These are phyloP conservation scores for Fusarium sp. DNA, from an alignment of 2,329 filamentous ascomycete genomes.

Conservation along the genomic window DNA sequence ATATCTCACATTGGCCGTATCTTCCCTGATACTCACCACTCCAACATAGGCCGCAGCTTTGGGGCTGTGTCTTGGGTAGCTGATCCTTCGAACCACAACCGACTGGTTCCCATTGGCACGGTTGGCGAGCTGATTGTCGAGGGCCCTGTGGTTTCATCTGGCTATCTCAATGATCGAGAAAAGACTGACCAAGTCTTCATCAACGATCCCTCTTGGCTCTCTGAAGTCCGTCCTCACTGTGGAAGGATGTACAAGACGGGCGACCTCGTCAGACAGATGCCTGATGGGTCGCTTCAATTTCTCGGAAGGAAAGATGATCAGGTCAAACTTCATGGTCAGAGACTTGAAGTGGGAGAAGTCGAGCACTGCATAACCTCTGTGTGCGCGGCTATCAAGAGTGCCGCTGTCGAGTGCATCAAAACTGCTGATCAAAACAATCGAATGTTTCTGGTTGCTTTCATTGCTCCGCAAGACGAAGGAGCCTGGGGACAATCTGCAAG, in stretches of 20 bases:
- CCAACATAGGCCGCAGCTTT: background rate
- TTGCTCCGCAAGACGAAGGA: background rate
- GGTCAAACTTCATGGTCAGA: conserved; percentile 7
- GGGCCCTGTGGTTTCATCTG: background rate
- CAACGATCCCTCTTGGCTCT: background rate
- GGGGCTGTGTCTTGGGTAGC: background rate
- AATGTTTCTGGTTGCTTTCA: background rate
- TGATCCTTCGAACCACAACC: background rate
- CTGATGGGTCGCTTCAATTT: background rate
- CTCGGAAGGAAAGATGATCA: conserved; percentile 11
- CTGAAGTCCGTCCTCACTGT: background rate
- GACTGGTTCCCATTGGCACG: conserved; percentile 3
- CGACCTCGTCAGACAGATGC: conserved; percentile 2
- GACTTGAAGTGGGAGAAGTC: conserved; percentile 10
- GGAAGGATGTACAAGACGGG: conserved; percentile 13
- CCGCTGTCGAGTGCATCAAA: conserved; percentile 12
- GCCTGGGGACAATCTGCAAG: background rate
- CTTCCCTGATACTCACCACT: background rate
- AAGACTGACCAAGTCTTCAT: background rate
- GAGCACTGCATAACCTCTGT: background rate
- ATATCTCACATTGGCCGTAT: conserved; percentile 7
- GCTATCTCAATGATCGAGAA: conserved; percentile 2
- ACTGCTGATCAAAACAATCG: background rate
- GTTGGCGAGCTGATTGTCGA: background rate
- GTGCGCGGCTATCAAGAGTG: background rate